Percentiles rank a stretch among this genome's conserved stretches.
Conservation (phyloP, 2,329 filamentous ascomycete genomes). For the Sordariomycetes sp. region DNA sequence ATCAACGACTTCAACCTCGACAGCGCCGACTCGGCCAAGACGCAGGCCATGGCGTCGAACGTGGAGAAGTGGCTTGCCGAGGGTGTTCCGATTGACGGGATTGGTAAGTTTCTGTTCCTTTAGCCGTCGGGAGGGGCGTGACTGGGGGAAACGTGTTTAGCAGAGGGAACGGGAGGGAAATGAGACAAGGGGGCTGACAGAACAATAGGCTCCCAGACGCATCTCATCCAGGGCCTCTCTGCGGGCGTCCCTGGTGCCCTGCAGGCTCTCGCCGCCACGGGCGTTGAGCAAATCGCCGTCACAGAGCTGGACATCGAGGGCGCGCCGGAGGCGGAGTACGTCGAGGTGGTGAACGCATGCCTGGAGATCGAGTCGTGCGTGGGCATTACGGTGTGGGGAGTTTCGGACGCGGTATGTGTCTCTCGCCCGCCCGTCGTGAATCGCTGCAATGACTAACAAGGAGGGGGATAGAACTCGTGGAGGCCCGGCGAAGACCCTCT, state of each 20-base stretch:
- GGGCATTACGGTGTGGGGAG: slow-evolving; percentile 55
- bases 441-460: background rate
- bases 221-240: slow-evolving; percentile 24
- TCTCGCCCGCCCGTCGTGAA: background rate
- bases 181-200: background rate
- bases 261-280: slow-evolving; percentile 36
- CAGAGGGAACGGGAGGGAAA: too few species aligned
- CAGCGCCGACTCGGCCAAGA: slow-evolving; percentile 46
- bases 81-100: slow-evolving; percentile 56
- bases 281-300: slow-evolving; percentile 46
- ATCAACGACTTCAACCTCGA: slow-evolving; percentile 69
- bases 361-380: slow-evolving; percentile 47
- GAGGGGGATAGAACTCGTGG: slow-evolving; percentile 31
- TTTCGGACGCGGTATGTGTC: slow-evolving; percentile 23
- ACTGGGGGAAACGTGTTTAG: background rate
- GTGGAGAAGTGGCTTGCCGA: slow-evolving; percentile 53
- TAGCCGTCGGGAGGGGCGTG: background rate
- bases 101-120: slow-evolving; percentile 19
- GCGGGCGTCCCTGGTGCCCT: slow-evolving; percentile 37
- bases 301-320: slow-evolving; percentile 59
- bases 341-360: slow-evolving; percentile 46
- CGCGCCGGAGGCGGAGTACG: slow-evolving; percentile 45
- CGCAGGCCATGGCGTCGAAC: slow-evolving; percentile 39
- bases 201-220: slow-evolving; percentile 36
- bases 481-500: slow-evolving; percentile 35